These are phyloP conservation scores for Diaporthe vexans DNA, from an alignment of 2,329 filamentous ascomycete species.

Conservation along the genomic window DNA sequence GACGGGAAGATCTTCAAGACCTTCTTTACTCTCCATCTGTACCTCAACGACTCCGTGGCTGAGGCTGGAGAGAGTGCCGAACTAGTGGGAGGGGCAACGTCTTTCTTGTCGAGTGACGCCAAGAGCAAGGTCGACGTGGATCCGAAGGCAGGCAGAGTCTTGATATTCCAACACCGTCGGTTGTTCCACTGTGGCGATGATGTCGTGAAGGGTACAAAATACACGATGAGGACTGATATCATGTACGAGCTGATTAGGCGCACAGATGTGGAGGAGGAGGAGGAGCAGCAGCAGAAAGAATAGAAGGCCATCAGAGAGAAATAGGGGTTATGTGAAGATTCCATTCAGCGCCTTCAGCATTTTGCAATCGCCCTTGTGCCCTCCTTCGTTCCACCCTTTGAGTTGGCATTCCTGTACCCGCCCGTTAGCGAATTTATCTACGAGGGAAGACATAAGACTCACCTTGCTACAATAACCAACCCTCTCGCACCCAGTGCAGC, in stretches of 20 bases:
- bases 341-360: constrained; percentile 55
- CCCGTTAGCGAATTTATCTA: constrained; percentile 29
- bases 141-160: constrained; percentile 68
- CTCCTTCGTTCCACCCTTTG: constrained; percentile 57
- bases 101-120: constrained; percentile 62
- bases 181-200: constrained; percentile 68
- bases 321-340: constrained; percentile 48
- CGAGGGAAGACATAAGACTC: constrained; percentile 41
- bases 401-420: constrained; percentile 57
- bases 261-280: background rate
- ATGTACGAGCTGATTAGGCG: constrained; percentile 34
- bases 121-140: constrained; percentile 64
- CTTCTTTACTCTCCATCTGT: constrained; percentile 70
- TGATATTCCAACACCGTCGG: constrained; percentile 70
- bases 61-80: constrained; percentile 53
- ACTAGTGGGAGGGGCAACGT: constrained; percentile 68
- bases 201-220: constrained; percentile 67
- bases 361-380: constrained; percentile 61
- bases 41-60: constrained; percentile 64
- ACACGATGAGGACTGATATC: constrained; percentile 51
- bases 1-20: constrained; percentile 61
- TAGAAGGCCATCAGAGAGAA: background rate
- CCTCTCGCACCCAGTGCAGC: constrained; percentile 59
- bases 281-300: background rate
- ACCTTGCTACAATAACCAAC: constrained; percentile 64